phyloP scores from a whole-genome alignment of 768 basidiomycete species.

The Mycena vulgaris region DNA sequence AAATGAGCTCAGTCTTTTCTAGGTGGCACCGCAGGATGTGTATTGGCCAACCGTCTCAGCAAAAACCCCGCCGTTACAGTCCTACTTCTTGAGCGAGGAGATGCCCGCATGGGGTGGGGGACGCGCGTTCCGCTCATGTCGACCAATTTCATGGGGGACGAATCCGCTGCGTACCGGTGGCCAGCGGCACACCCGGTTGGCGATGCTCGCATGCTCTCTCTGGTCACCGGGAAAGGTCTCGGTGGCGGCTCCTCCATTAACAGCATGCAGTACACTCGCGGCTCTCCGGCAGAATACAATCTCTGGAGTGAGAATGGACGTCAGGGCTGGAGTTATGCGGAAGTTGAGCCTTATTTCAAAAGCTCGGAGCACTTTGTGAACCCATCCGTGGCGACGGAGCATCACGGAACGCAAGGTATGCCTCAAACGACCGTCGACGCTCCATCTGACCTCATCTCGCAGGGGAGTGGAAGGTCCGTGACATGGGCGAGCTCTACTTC shows the following conservation, averaged over 20 bases:
- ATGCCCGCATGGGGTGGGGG: constrained; percentile 40
- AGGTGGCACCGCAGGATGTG: constrained; percentile 53
- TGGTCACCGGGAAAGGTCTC: constrained; percentile 45
- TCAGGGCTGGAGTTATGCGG: constrained; percentile 45
- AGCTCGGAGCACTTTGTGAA: constrained; percentile 39
- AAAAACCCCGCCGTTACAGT: constrained; percentile 42
- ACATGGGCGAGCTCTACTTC: constrained; percentile 24
- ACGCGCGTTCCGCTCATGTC: constrained; percentile 47
- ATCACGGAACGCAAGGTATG: constrained; percentile 34
- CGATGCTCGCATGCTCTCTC: neutral
- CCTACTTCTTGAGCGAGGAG: constrained; percentile 48
- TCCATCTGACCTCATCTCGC: constrained; percentile 29
- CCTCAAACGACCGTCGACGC: neutral
- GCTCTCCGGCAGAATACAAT: constrained; percentile 44
- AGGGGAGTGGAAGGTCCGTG: constrained; percentile 32
- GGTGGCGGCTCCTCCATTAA: constrained; percentile 48
- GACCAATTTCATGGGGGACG: constrained; percentile 29
- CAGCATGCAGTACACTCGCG: constrained; percentile 46
- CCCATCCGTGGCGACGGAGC: constrained; percentile 5
- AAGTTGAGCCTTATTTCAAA: constrained; percentile 42
- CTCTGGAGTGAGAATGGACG: constrained; percentile 40
- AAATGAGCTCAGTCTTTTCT: neutral
- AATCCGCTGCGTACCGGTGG: constrained; percentile 27
- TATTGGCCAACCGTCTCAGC: constrained; percentile 50
- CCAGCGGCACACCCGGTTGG: constrained; percentile 5